A percentile compares a stretch with the other conserved stretches of the same genome.
Evolutionary conservation across 805 yeast genomes (phyloP).

Genomic region (Candida jianshihensis): DNA sequence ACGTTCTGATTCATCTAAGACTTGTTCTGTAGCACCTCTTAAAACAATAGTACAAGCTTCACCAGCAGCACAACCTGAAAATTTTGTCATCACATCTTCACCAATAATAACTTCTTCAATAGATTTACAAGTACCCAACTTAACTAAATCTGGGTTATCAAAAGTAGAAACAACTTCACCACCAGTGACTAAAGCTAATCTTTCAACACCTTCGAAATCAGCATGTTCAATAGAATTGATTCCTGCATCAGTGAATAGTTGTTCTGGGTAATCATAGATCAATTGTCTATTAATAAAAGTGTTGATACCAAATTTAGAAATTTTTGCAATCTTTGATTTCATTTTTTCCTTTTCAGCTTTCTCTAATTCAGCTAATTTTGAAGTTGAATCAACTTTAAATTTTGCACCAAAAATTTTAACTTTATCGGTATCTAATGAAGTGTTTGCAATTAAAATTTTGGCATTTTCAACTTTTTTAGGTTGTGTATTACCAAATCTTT

Average conservation of each 20-base stretch:
- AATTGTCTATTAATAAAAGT: constrained; percentile 93
- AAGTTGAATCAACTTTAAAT: constrained; percentile 91
- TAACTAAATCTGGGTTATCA: constrained; percentile 83
- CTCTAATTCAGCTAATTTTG: constrained; percentile 88
- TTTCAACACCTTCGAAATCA: constrained; percentile 95
- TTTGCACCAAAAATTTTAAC: constrained; percentile 97
- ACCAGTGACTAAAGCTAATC: constrained; percentile 93
- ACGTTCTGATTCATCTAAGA: constrained; percentile 93
- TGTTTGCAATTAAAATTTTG: constrained; percentile 85
- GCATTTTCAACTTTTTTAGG: constrained; percentile 82
- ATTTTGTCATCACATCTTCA: constrained; percentile 83
- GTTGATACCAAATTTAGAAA: constrained; percentile 78
- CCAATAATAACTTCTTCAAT: constrained; percentile 93
- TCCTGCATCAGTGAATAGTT: constrained; percentile 77
- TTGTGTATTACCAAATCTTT: constrained; percentile 90
- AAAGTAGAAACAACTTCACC: constrained; percentile 97
- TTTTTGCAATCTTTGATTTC: constrained; percentile 83
- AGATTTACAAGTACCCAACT: constrained; percentile 78
- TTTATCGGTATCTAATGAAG: constrained; percentile 95
- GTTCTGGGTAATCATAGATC: constrained; percentile 98
- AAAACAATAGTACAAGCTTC: constrained; percentile 94
- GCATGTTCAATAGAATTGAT: constrained; percentile 96
- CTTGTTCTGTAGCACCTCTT: constrained; percentile 96
- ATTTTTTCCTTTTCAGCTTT: constrained; percentile 91
- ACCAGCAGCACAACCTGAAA: constrained; percentile 93